Base-by-base conservation (phyloP, 768 basidiomycete genomes). In the Kwoniella mangroviensis region DNA sequence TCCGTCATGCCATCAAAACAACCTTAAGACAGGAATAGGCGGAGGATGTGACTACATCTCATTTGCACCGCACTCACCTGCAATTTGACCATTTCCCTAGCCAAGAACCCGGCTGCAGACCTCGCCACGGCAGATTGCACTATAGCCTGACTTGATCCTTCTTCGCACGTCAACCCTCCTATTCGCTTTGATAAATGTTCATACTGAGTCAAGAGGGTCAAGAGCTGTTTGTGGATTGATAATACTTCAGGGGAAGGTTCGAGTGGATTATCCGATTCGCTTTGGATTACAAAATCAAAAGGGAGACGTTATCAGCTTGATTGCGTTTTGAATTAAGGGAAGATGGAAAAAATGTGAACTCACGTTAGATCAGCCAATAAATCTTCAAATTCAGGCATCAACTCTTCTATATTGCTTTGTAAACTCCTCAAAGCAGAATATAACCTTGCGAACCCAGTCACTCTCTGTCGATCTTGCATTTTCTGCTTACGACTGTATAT, bases 361-460 rank as follows among this genome's bases (percentile, higher is more conserved):
- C 67, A 92, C 91, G 85, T 90, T 43, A 95, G 85, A 11, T 86
- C 88, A 52, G 91, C 81, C 34, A 97, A 82, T 26, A 94, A 86
- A 77, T 96, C 94, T 75, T 96, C 93, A 80, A 96, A 95, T 72
- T 90, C 89, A 3, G 94, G 93, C 4, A 98, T 86, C 2, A 88
- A 84, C 41, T 90, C 91, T 79, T 93, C 92, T n/a, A 98, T 94
- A 74, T 98, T 94, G 63, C 88, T 87, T 84, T 99, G 94, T 9
- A 97, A 84, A 49, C 77, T 81, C 45, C 92, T 84, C 69, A 98
- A 89, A 0, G 88, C 87, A 87, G 93, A 82, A 58, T 97, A 91
- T 34, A 95, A 85, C 74, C 87, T 87, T 26, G 87, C 84, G 80
- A 92, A 90, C 0, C 87, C 82, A 7, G 92, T 90, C 2, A 88